Percentiles rank a stretch among this genome's conserved stretches.
Evolutionary conservation across 108 stramenopile genomes (phyloP).

Genomic region (Ochromonas danica): DNA sequence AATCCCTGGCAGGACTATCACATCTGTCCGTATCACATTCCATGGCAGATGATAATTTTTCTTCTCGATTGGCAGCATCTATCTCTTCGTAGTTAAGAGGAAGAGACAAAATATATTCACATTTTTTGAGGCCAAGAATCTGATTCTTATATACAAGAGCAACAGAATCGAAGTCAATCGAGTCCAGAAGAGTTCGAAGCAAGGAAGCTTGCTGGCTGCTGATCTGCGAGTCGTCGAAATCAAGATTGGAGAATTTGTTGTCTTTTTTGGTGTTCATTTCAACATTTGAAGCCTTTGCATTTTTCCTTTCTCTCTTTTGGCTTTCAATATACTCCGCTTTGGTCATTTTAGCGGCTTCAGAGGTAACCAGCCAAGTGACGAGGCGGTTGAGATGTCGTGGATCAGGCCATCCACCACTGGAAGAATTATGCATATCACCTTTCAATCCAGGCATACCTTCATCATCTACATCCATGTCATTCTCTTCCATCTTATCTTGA

Average conservation of each 20-base stretch:
- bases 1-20: too few relatives aligned
- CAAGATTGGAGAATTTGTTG: background rate
- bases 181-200: too few relatives aligned
- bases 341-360: background rate
- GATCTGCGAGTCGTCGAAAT: too few relatives aligned
- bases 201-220: too few relatives aligned
- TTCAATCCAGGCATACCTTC: too few relatives aligned
- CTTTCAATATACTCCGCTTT: background rate
- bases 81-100: too few relatives aligned
- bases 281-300: background rate
- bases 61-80: too few relatives aligned
- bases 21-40: too few relatives aligned
- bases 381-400: conserved; percentile 8
- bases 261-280: too few relatives aligned
- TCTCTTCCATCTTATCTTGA: background rate
- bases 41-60: too few relatives aligned
- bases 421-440: too few relatives aligned
- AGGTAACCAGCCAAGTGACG: conserved; percentile 7
- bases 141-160: background rate
- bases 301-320: background rate
- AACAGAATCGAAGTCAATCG: background rate
- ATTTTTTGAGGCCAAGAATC: background rate
- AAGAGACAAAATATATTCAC: background rate
- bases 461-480: background rate
- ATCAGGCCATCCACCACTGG: background rate